phyloP scores from a whole-genome alignment of 352 stramenopile species.

The Phytophthora litchii region DNA sequence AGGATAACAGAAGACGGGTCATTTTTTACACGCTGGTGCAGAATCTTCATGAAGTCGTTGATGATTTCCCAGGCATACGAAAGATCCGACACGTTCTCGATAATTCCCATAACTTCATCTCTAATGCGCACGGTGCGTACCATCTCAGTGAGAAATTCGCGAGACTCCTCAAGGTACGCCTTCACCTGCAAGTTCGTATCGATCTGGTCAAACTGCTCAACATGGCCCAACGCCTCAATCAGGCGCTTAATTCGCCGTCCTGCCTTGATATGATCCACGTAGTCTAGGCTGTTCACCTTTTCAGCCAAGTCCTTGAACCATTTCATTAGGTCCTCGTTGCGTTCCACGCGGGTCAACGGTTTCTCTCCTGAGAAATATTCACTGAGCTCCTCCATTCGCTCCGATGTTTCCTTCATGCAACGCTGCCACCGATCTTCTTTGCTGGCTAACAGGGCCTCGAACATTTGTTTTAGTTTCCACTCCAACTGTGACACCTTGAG shows the following conservation, averaged over 20 bases:
- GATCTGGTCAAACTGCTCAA: slow-evolving; percentile 97
- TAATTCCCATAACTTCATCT: slow-evolving; percentile 91
- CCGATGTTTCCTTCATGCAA: slow-evolving; percentile 87
- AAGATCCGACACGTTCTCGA: slow-evolving; percentile 94
- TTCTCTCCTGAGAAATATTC: slow-evolving; percentile 95
- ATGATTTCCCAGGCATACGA: slow-evolving; percentile 96
- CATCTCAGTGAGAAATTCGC: slow-evolving; percentile 94
- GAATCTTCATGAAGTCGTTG: slow-evolving; percentile 94
- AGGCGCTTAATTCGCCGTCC: slow-evolving; percentile 94
- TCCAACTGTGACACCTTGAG: slow-evolving; percentile 95
- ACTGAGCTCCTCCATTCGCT: slow-evolving; percentile 93
- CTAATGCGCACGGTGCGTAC: slow-evolving; percentile 94
- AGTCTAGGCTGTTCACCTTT: slow-evolving; percentile 92
- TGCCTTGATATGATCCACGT: slow-evolving; percentile 93
- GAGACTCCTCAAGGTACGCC: slow-evolving; percentile 91
- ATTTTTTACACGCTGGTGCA: slow-evolving; percentile 93
- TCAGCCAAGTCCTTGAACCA: slow-evolving; percentile 93
- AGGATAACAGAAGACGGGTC: slow-evolving; percentile 94
- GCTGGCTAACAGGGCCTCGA: slow-evolving; percentile 86
- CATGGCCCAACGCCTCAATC: slow-evolving; percentile 92
- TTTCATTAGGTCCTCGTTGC: slow-evolving; percentile 93
- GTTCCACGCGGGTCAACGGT: slow-evolving; percentile 90
- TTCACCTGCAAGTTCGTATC: slow-evolving; percentile 96
- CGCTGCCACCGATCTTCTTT: slow-evolving; percentile 93
- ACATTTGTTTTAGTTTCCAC: slow-evolving; percentile 95